Percentiles rank a stretch among this genome's conserved stretches.
Evolutionary conservation across 108 stramenopile species (phyloP).

Genomic region (Epithemia pelagica): DNA sequence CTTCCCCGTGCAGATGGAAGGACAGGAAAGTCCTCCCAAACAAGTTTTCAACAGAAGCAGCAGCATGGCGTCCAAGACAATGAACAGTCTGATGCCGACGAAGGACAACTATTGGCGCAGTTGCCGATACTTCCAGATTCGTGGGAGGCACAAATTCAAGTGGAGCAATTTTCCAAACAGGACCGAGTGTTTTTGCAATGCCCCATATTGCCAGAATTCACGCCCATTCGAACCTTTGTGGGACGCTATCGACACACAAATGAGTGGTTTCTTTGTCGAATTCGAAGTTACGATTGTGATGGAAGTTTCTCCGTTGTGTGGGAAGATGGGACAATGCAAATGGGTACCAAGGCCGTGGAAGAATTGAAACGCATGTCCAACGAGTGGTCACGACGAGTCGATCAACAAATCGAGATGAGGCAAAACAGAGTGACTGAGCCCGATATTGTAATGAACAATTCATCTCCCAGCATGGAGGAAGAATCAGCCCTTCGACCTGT

Average conservation of each 20-base stretch:
- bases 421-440: neutral
- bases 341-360: neutral
- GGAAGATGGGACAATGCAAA: constrained; percentile 6
- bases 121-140: neutral
- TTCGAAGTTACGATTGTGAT: neutral
- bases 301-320: neutral
- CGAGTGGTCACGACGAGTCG: neutral
- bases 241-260: neutral
- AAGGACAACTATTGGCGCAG: neutral
- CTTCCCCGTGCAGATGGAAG: too few species aligned
- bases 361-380: neutral
- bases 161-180: neutral
- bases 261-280: neutral
- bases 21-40: too few species aligned
- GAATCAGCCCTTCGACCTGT: neutral
- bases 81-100: too few species aligned
- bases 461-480: neutral
- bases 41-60: too few species aligned
- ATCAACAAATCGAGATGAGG: neutral
- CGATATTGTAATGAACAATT: neutral
- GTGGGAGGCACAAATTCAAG: neutral
- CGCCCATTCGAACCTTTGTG: neutral
- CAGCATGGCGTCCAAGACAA: too few species aligned
- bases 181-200: neutral
- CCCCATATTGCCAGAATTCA: neutral